Percentiles rank a stretch among this genome's conserved stretches.
These are phyloP conservation scores for Coemansia sp. DNA, from an alignment of 192 early-diverging fungal genomes.

Conservation along the genomic window DNA sequence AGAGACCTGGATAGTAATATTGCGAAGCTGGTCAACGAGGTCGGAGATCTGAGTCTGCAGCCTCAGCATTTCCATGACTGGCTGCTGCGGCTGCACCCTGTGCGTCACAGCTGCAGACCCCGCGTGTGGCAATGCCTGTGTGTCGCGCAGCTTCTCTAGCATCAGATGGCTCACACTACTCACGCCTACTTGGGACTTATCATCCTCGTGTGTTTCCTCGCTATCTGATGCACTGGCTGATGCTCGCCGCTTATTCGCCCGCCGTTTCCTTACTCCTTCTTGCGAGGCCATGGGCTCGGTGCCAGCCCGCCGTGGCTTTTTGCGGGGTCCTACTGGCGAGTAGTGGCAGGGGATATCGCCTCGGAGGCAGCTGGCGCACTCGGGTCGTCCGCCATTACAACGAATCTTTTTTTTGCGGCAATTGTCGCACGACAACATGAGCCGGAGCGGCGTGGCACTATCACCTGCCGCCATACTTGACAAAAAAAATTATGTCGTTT, in stretches of 20 bases:
- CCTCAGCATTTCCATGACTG: constrained; percentile 54
- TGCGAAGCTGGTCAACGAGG: constrained; percentile 53
- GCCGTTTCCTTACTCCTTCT: background rate
- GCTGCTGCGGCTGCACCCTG: constrained; percentile 10
- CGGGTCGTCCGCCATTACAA: constrained; percentile 43
- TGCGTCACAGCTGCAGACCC: background rate
- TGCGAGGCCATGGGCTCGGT: constrained; percentile 8
- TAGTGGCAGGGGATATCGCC: constrained; percentile 29
- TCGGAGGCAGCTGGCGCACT: constrained; percentile 33
- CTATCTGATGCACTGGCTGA: constrained; percentile 22
- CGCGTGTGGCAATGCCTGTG: background rate
- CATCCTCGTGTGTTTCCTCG: background rate
- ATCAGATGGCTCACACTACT: constrained; percentile 44
- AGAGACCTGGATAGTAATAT: constrained; percentile 40
- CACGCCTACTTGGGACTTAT: constrained; percentile 2
- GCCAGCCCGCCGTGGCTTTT: constrained; percentile 36
- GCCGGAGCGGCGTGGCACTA: constrained; percentile 14
- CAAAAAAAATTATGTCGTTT: background rate
- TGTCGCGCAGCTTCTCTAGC: constrained; percentile 24
- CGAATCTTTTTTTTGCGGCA: constrained; percentile 48
- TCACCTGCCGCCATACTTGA: background rate
- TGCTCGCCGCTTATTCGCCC: constrained; percentile 31
- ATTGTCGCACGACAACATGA: constrained; percentile 49
- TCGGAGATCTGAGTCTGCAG: constrained; percentile 54
- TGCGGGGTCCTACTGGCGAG: constrained; percentile 53